Base-by-base conservation (phyloP, 225 moss, liverwort and hornwort genomes). In the Thuidium tamariscinum region DNA sequence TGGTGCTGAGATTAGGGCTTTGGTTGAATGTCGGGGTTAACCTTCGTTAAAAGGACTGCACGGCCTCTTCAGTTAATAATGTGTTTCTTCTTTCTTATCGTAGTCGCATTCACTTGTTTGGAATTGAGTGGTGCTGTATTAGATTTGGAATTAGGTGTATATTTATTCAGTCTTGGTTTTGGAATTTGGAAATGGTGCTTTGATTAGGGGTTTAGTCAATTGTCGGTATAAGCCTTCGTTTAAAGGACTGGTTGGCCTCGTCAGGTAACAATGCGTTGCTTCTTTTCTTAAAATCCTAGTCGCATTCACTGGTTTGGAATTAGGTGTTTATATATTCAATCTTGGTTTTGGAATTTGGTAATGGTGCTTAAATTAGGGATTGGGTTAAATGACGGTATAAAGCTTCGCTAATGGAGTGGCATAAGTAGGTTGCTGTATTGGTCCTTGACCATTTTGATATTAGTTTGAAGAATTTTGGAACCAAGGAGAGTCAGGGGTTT, bases 31-130 rank as follows among this genome's bases (percentile, higher is more conserved):
- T 27, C 9, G 41, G 29, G 13, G 22, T 42, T 1, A 36, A 6
- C 25, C 36, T 49, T 74, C 34, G 32, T 5, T 74, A 7, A 4
- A 11, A 49, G 14, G n/a, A n/a, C 8, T 98, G 97, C 98, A 96
- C 80, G 95, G 95, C 8, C 91, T 98, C 19, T 94, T 98, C 72
- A 88, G 96, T 94, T 95, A 41, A 22, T 3, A 57, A 29, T 36
- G 15, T 23, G 10, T 75, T 16, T 0, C 62, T 63, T 64, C 16
- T 37, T 69, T 79, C 36, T 44, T 48, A 25, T 48, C 51, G 7
- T 22, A 74, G n/a, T 60, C 27, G 48, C 86, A 71, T 61, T 60
- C 21, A 49, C 48, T n/a, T 6, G 4, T 19, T 67, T 55, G 37
- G 22, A 66, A 85, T 42, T 67, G 56, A 55, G 67, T 65, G 64